Evolutionary conservation across 164 flowering plant genomes (phyloP).

Genomic region (Vitis rotundifolia): DNA sequence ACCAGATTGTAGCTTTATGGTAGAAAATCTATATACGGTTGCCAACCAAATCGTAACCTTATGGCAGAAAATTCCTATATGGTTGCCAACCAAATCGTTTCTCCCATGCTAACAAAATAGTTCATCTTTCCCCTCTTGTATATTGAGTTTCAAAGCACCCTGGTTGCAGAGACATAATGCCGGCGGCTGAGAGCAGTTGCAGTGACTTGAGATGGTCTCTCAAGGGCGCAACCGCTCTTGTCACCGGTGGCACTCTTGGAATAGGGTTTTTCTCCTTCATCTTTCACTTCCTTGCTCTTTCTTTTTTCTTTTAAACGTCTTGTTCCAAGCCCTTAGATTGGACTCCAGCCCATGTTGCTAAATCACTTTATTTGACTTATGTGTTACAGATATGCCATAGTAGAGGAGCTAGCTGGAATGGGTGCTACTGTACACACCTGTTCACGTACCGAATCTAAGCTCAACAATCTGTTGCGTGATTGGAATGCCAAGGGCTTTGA

Average conservation of each 20-base stretch:
- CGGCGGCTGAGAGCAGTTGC: background rate
- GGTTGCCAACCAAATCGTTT: too few relatives aligned
- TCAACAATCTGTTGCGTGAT: conserved; percentile 29
- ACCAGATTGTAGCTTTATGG: too few relatives aligned
- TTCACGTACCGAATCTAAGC: conserved; percentile 34
- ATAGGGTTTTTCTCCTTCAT: conserved; percentile 32
- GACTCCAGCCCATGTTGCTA: too few relatives aligned
- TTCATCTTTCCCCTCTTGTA: too few relatives aligned
- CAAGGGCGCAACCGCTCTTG: conserved; percentile 37
- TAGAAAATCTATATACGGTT: too few relatives aligned
- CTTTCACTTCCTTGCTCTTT: background rate
- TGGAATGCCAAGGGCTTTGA: conserved; percentile 41
- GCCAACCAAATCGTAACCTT: too few relatives aligned
- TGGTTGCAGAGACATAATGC: background rate
- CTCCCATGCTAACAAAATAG: too few relatives aligned
- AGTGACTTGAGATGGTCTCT: conserved; percentile 33
- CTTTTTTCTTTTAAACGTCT: background rate
- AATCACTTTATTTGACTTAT: background rate
- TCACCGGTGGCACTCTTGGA: conserved; percentile 52
- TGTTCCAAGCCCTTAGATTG: too few relatives aligned
- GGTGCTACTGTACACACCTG: conserved; percentile 48
- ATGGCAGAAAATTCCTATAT: too few relatives aligned
- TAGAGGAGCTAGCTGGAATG: conserved; percentile 43
- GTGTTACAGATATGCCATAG: conserved; percentile 36
- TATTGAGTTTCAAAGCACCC: too few relatives aligned